Conservation (phyloP, 2,329 filamentous ascomycete species). For the Stylonectria norvegica region DNA sequence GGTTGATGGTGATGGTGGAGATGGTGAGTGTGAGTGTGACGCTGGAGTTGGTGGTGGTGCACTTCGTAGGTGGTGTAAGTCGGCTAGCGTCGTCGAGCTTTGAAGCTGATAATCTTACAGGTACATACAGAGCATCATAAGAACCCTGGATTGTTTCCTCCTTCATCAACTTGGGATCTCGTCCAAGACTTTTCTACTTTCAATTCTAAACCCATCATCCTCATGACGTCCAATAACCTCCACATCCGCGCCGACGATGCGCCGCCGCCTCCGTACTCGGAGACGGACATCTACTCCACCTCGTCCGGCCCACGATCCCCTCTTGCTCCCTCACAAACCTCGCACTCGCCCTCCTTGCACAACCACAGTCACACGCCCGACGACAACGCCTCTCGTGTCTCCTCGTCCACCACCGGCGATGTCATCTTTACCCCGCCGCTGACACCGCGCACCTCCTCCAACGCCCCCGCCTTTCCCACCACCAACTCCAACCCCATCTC, state of each 20-base stretch:
- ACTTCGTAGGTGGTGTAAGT: too few relatives aligned
- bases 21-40: too few relatives aligned
- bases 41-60: too few relatives aligned
- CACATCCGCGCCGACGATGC: constrained; percentile 31
- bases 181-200: too few relatives aligned
- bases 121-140: too few relatives aligned
- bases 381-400: constrained; percentile 35
- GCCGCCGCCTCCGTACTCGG: constrained; percentile 56
- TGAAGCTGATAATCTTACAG: too few relatives aligned
- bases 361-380: constrained; percentile 30
- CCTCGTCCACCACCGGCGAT: constrained; percentile 42
- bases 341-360: constrained; percentile 19
- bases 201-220: too few relatives aligned
- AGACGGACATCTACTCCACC: constrained; percentile 54
- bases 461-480: constrained; percentile 15
- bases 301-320: constrained; percentile 20
- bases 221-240: constrained; percentile 6
- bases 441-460: constrained; percentile 38
- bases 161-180: too few relatives aligned
- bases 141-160: too few relatives aligned
- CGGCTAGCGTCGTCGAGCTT: too few relatives aligned
- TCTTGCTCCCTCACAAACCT: too few relatives aligned
- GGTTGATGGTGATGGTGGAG: too few relatives aligned
- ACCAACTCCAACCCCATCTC: constrained; percentile 18
- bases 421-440: constrained; percentile 51